Evolutionary conservation across 345 rosid genomes (phyloP).

Genomic region (Bruguiera parviflora): DNA sequence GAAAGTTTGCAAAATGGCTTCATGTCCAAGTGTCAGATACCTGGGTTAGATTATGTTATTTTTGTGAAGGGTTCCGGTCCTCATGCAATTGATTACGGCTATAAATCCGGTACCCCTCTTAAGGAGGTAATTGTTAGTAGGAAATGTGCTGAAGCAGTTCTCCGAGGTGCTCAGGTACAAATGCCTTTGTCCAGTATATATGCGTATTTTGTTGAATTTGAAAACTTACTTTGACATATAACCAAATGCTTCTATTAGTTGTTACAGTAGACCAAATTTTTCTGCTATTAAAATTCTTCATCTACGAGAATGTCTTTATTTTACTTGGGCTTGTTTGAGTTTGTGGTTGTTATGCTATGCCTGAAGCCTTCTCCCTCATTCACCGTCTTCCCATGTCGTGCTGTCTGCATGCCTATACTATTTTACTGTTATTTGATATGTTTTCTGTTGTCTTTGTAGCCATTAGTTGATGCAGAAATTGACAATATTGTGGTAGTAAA

Average conservation of each 20-base stretch:
- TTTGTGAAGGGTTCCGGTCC: slow-evolving; percentile 93
- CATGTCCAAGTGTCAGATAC: slow-evolving; percentile 60
- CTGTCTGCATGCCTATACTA: too few species aligned
- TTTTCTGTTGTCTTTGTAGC: too few species aligned
- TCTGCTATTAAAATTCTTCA: neutral
- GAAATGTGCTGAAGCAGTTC: slow-evolving; percentile 98
- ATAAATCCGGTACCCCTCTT: slow-evolving; percentile 44
- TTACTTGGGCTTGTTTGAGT: neutral
- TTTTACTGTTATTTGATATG: too few species aligned
- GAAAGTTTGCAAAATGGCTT: slow-evolving; percentile 21
- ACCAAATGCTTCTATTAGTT: too few species aligned
- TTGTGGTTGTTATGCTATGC: neutral
- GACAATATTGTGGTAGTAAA: too few species aligned
- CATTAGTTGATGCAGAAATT: too few species aligned
- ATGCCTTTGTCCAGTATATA: neutral
- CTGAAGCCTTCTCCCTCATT: too few species aligned
- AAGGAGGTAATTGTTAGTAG: slow-evolving; percentile 96
- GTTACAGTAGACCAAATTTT: neutral
- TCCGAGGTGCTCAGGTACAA: slow-evolving; percentile 94
- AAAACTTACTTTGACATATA: neutral
- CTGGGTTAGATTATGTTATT: slow-evolving; percentile 77
- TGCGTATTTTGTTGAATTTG: neutral
- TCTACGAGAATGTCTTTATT: neutral
- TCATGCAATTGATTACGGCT: slow-evolving; percentile 57
- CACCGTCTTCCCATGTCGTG: too few species aligned